Evolutionary conservation across 805 yeast species (phyloP).

Genomic region (baker's yeast (Saccharomyces cerevisiae)): DNA sequence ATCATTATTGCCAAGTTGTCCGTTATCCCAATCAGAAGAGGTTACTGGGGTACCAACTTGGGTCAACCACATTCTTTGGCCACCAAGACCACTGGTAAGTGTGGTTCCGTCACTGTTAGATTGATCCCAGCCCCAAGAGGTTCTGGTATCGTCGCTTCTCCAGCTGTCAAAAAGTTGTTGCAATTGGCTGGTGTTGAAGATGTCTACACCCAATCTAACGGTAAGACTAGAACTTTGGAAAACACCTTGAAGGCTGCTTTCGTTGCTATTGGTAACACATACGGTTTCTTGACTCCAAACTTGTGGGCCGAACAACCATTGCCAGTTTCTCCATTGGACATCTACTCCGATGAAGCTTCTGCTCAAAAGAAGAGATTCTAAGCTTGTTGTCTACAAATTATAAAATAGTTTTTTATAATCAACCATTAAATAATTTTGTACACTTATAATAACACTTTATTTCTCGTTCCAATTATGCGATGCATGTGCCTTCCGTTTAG

Average conservation of each 20-base stretch:
- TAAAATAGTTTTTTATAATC: conserved; percentile 1
- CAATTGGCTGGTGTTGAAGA: conserved; percentile 99
- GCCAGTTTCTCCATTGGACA: conserved; percentile 89
- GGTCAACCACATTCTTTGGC: conserved; percentile 99
- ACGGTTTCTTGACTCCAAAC: conserved; percentile 99
- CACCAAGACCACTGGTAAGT: conserved; percentile 97
- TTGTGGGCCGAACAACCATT: conserved; percentile 86
- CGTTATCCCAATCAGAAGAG: conserved; percentile 99
- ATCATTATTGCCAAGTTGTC: conserved; percentile 98
- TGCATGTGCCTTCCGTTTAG: background rate
- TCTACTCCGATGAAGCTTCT: conserved; percentile 79
- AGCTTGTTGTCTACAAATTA: conserved; percentile 22
- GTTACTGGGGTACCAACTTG: conserved; percentile 99
- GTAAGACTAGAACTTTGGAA: conserved; percentile 99
- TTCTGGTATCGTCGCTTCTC: conserved; percentile 99
- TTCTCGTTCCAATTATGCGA: background rate
- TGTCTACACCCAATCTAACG: conserved; percentile 96
- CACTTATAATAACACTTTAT: background rate
- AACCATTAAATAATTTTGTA: background rate
- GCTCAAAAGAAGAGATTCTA: conserved; percentile 70
- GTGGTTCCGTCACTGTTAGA: conserved; percentile 98
- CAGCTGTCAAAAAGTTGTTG: conserved; percentile 97
- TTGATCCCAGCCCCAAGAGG: conserved; percentile 99
- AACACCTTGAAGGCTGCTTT: conserved; percentile 99
- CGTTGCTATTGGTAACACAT: conserved; percentile 98